Conservation (phyloP, 257 asterid genomes). For the Linaria vulgaris region DNA sequence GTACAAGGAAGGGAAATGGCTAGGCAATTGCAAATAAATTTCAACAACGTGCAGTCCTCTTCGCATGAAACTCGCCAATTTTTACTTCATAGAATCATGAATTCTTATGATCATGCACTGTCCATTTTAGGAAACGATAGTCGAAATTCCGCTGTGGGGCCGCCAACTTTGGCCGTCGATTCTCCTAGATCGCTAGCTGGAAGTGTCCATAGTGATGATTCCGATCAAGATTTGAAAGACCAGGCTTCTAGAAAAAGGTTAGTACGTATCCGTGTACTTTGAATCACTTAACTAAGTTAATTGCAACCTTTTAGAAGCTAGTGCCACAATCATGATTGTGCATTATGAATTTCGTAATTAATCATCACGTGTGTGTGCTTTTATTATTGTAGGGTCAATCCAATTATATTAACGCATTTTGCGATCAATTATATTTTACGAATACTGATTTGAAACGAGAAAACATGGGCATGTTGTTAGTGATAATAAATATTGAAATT, state of each 20-base stretch:
- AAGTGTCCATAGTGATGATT: constrained; percentile 54
- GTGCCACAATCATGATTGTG: neutral
- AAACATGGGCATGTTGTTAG: too few relatives aligned
- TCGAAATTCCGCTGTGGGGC: neutral
- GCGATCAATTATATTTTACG: too few relatives aligned
- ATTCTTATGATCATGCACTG: constrained; percentile 54
- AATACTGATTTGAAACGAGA: too few relatives aligned
- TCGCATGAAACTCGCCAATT: constrained; percentile 38
- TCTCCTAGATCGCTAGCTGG: constrained; percentile 42
- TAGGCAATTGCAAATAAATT: constrained; percentile 55
- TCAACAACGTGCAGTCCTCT: constrained; percentile 41
- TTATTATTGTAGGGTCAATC: too few relatives aligned
- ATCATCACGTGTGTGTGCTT: too few relatives aligned
- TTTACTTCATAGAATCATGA: constrained; percentile 52
- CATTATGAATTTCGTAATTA: neutral
- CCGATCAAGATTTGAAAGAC: constrained; percentile 56
- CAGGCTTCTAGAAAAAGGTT: constrained; percentile 60
- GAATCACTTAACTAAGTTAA: neutral
- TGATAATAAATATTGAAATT: too few relatives aligned
- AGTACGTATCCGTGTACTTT: neutral
- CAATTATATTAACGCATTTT: too few relatives aligned
- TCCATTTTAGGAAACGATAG: constrained; percentile 35
- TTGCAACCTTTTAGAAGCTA: neutral
- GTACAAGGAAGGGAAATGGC: constrained; percentile 60
- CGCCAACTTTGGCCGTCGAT: constrained; percentile 26